Percentiles rank a stretch among this genome's conserved stretches.
Evolutionary conservation across 257 asterid species (phyloP).

Genomic region (Coffea canephora): DNA sequence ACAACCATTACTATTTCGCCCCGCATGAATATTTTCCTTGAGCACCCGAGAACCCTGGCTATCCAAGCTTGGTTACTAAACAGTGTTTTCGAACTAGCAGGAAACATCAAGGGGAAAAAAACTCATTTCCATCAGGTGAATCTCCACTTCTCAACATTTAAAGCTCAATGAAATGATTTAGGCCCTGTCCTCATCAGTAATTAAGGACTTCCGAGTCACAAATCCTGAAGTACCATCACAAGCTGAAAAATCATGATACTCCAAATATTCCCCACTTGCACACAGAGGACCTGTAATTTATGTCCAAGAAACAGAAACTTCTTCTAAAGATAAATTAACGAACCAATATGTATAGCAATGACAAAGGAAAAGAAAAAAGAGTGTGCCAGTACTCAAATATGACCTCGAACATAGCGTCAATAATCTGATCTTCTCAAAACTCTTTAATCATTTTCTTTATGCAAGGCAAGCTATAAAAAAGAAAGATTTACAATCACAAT

Average conservation of each 20-base stretch:
- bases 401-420: not conserved
- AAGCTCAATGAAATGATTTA: not conserved
- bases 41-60: not conserved
- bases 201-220: not conserved
- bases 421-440: slow-evolving; percentile 6
- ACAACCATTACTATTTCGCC: not conserved
- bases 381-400: not conserved
- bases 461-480: slow-evolving; percentile 6
- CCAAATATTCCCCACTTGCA: not conserved
- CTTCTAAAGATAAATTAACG: not conserved
- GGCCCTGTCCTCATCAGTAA: too few species aligned
- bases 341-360: not conserved
- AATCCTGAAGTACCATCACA: not conserved
- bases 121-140: not conserved
- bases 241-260: not conserved
- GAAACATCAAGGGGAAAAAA: not conserved
- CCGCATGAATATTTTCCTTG: not conserved
- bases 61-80: too few species aligned
- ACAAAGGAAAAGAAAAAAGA: not conserved
- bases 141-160: not conserved
- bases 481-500: slow-evolving; percentile 18
- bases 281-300: not conserved
- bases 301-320: not conserved
- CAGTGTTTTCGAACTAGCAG: not conserved
- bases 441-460: slow-evolving; percentile 7